Percentiles rank a stretch among this genome's conserved stretches.
Conservation (phyloP, 371 early-diverging fungal species). For the Neoconidiobolus thromboides region DNA sequence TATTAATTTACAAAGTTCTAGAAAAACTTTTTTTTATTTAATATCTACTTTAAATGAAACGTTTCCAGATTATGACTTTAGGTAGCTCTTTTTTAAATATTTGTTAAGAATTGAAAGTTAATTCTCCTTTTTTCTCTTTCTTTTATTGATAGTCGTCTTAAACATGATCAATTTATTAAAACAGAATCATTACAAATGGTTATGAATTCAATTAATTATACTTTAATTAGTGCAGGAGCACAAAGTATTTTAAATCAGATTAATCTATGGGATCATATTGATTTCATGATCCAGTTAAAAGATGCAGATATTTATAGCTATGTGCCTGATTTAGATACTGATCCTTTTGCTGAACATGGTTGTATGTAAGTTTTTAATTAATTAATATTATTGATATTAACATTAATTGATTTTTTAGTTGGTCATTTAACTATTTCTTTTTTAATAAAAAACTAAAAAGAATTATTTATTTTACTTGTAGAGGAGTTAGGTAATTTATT, state of each 20-base stretch:
- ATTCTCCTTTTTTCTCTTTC: too few relatives aligned
- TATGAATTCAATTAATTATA: slow-evolving; percentile 66
- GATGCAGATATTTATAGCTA: slow-evolving; percentile 79
- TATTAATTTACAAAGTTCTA: slow-evolving; percentile 46
- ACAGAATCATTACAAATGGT: slow-evolving; percentile 47
- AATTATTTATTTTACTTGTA: slow-evolving; percentile 70
- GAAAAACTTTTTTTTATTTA: slow-evolving; percentile 74
- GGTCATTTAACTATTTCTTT: slow-evolving; percentile 90
- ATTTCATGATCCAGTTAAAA: slow-evolving; percentile 51
- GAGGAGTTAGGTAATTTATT: slow-evolving; percentile 51
- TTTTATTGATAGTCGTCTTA: slow-evolving; percentile 34
- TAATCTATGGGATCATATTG: slow-evolving; percentile 61
- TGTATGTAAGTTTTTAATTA: slow-evolving; percentile 15
- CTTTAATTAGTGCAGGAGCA: slow-evolving; percentile 60
- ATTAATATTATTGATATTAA: neutral
- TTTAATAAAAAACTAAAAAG: slow-evolving; percentile 72
- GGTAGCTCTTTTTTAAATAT: slow-evolving; percentile 15
- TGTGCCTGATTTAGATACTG: slow-evolving; percentile 61
- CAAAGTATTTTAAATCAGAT: slow-evolving; percentile 19
- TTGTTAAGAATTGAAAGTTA: neutral
- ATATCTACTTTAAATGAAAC: slow-evolving; percentile 81
- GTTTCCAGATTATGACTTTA: slow-evolving; percentile 88
- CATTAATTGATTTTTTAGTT: slow-evolving; percentile 18
- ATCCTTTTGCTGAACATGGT: slow-evolving; percentile 73
- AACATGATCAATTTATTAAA: slow-evolving; percentile 69